Base-by-base conservation (phyloP, 495 filamentous ascomycete species). In the Penicillium bovifimosum region DNA sequence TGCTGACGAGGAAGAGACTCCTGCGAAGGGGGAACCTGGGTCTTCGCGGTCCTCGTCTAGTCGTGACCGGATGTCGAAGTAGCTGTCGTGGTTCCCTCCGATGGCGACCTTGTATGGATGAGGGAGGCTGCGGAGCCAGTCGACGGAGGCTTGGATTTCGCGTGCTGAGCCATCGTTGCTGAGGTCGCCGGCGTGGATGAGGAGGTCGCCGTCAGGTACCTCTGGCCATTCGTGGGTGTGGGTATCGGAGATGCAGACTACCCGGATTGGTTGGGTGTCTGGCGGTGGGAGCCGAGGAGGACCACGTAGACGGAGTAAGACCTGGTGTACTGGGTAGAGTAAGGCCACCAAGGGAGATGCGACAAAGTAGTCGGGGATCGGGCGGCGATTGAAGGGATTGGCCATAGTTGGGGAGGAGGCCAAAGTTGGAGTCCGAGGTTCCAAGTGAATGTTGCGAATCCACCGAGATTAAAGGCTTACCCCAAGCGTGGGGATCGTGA, bases 171-270 rank as follows among this genome's bases (percentile, higher is more conserved):
- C 93, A 31, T 75, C 76, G 49, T 88, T 86, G 42, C 82, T 81
- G 52, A 96, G 69, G 66, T 97, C 92, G 8, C 92, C 92, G 9
- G 89, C 88, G 61, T 96, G 92, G 41, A 97, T 87, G 7, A 97
- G 75, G 24, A 96, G 71, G 57, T 96, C 93, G 17, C 90, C 92
- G 18, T 80, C 68, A 0, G 90, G 89, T 0, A 96, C 68, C 20
- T 80, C 63, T 1, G 61, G 56, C 24, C 81, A 81, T 67, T 89
- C 76, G 20, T 79, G 69, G 13, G 77, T 80, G 64, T 97, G 92
- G 7, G 92, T 96, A 67, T 97, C 92, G 1, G 90, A 93, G 33
- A 97, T 84, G 63, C 87, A 95, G 43, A 96, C 86, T 31, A 97
- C 78, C 31, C 84, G 80, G 58, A 96, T 85, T 0, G 80, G 75